Base-by-base conservation (phyloP, 371 early-diverging fungal species). In the Lichtheimia corymbifera region DNA sequence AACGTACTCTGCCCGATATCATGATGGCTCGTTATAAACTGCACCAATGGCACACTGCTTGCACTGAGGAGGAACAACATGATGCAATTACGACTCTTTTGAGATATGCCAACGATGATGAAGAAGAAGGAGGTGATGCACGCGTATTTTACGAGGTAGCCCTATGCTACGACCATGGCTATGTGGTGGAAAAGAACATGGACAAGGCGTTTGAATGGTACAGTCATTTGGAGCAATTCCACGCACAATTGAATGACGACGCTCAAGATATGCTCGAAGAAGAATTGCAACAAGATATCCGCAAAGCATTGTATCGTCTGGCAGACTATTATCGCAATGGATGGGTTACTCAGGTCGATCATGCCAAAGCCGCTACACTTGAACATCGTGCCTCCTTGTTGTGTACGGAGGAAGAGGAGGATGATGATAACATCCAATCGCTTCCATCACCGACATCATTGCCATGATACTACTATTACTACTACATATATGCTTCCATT, bases 131-230 rank as follows among this genome's bases (percentile, higher is more conserved):
- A 17, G 57, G 57, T 7, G 20, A 56, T 6, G 18, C 57, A 15
- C 57, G 57, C 18, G 57, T 44, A 0, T 89, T 87, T 61, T 90
- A 87, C 75, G 76, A 83, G 52, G 70, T 93, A 6, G 93, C 88
- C 28, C 81, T 79, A 65, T 86, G 88, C 67, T 90, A 88, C 67
- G 88, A 88, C 58, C 82, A 85, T 55, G 95, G 93, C 13, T 72
- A 79, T 22, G 92, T 88, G 20, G 79, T 77, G 9, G 55, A 63
- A 18, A 69, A 73, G 53, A 77, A 88, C 61, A 63, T 74, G 25
- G 64, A 67, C 12, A 62, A 80, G 63, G 88, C 91, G 0, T 73
- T 86, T 28, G 65, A 83, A 45, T 89, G 86, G 82, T 90, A 91
- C 56, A 65, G 71, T 9, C 62, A 45, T 6, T 25, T 56, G 11